Evolutionary conservation across 768 basidiomycete genomes (phyloP), one percentile per base, ranked within the genome.

Genomic region (Lanmaoa rubissima): DNA sequence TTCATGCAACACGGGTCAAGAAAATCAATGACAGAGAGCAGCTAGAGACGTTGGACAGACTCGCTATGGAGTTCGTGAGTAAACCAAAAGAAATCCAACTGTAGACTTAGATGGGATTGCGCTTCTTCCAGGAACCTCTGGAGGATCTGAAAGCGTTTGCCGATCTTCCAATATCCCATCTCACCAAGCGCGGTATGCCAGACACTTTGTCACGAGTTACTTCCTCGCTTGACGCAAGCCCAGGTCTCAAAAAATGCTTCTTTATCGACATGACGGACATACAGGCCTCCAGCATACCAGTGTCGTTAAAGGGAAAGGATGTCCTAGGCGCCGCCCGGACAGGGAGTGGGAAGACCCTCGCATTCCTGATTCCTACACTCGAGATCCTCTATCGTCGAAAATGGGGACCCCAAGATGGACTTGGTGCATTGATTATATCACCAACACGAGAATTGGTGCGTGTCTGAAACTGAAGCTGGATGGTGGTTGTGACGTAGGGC

Each of bases 371-470:
- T 28, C 88, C 88, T 1, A 71, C 84, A 7, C 76, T 89, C 45
- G 87, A 89, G 70, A 74, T 80, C 26, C 75, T 89, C 24, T 82
- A 86, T 61, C 76, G 85, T 42, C 76, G 76, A 57, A 85, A 81
- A 66, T 89, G 87, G 87, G 86, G 87, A 0, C 84, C 84, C 8
- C 80, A 82, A 60, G 87, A 89, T 62, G 87, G 88, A 3, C 74
- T 89, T 16, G 95, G 96, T 8, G 96, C 94, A 2, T 72, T 99
- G 47, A 85, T 98, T 59, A 91, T 99, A 51, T 94, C 92, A 1
- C 96, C 96, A 4, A 98, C 96, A 2, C 80, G 95, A 44, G 96
- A 98, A 73, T 74, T 98, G 61, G 93, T 94, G 64, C 48, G 87
- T 78, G 14, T 44, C 12, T 28, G 26, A 31, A 16, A 26, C 42